These are phyloP conservation scores for Tuber microsphaerosporum DNA, from an alignment of 495 filamentous ascomycete genomes.

Conservation along the genomic window DNA sequence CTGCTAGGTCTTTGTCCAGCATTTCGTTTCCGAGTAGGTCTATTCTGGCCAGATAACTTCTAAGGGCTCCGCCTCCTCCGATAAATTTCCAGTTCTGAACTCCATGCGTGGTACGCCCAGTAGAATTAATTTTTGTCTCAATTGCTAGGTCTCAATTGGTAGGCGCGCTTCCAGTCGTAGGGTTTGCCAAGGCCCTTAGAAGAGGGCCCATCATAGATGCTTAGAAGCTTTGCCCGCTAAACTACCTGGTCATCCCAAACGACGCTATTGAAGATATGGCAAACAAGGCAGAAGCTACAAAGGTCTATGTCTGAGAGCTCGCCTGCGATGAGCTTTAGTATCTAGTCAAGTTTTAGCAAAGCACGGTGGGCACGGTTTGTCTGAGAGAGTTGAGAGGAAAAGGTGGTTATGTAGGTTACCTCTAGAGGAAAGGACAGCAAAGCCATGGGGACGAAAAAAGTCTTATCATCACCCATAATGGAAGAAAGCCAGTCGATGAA, in stretches of 20 bases:
- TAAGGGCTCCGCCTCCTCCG: constrained; percentile 11
- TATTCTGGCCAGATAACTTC: constrained; percentile 46
- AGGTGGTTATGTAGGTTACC: background rate
- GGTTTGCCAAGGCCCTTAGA: background rate
- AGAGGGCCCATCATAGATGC: constrained; percentile 17
- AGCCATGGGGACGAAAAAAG: background rate
- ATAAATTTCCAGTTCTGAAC: constrained; percentile 10
- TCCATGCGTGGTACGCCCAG: background rate
- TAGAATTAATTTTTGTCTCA: constrained; percentile 11
- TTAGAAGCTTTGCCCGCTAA: constrained; percentile 19
- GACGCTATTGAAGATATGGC: constrained; percentile 8
- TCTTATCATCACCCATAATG: background rate
- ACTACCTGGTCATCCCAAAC: constrained; percentile 19
- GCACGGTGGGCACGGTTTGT: too few relatives aligned
- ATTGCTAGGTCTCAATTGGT: constrained; percentile 18
- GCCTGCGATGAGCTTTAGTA: constrained; percentile 26
- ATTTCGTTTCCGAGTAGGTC: constrained; percentile 46
- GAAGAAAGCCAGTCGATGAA: background rate
- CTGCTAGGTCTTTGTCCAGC: constrained; percentile 38
- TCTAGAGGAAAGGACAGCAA: background rate
- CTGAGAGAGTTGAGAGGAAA: background rate
- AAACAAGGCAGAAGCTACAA: constrained; percentile 22
- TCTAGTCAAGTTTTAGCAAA: constrained; percentile 6
- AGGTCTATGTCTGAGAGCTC: constrained; percentile 24
- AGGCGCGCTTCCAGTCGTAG: constrained; percentile 22